Evolutionary conservation across 2,329 filamentous ascomycete species (phyloP).

Genomic region (Aspergillus candidus): DNA sequence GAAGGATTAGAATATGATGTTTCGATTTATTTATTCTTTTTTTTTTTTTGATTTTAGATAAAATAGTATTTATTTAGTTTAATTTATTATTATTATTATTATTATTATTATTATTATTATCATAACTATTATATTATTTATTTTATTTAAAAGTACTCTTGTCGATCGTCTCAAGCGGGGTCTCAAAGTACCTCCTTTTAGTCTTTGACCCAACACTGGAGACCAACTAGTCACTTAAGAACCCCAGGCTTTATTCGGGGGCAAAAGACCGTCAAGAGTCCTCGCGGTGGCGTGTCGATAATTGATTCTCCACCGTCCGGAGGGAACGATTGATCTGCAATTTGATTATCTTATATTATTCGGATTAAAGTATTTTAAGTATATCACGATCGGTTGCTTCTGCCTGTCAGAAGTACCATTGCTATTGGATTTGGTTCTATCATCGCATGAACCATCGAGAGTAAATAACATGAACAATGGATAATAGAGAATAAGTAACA

Average conservation of each 20-base stretch:
- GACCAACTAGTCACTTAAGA: slow-evolving; percentile 3
- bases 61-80: no score
- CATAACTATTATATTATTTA: neutral
- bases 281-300: slow-evolving; percentile 8
- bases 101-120: slow-evolving; percentile 1
- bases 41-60: no score
- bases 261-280: neutral
- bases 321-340: neutral
- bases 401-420: no score
- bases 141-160: neutral
- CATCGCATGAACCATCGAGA: no score
- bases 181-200: neutral
- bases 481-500: no score
- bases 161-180: slow-evolving; percentile 9
- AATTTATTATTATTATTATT: neutral
- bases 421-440: no score
- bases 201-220: neutral
- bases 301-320: slow-evolving; percentile 7
- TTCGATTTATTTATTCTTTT: no score
- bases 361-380: no score
- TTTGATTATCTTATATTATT: no score
- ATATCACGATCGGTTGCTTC: no score
- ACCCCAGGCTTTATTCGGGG: slow-evolving; percentile 10
- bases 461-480: no score
- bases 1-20: no score